A percentile compares a stretch with the other conserved stretches of the same genome.
phyloP scores from a whole-genome alignment of 2,329 filamentous ascomycete species.

The Cladosporium velox region DNA sequence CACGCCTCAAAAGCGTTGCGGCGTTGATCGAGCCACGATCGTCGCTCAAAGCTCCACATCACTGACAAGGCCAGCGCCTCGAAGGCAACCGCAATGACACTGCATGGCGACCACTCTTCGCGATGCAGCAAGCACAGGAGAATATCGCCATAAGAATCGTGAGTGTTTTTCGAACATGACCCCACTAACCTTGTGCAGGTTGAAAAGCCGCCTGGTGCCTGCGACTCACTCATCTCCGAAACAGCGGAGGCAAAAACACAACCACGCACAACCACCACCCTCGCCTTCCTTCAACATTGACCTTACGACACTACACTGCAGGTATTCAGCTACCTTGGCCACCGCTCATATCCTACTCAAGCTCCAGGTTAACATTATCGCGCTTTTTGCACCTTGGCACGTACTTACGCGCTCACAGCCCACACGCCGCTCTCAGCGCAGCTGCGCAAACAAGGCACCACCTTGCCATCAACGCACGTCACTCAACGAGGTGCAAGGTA shows the following conservation, averaged over 20 bases:
- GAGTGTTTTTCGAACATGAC: not conserved
- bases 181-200: not conserved
- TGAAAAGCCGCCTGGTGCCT: not conserved
- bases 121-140: not conserved
- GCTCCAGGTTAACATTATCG: not conserved
- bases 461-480: not conserved
- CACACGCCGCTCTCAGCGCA: not conserved
- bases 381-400: not conserved
- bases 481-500: not conserved
- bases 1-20: not conserved
- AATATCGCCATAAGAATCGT: not conserved
- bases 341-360: not conserved
- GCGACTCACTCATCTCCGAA: not conserved
- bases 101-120: not conserved
- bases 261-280: not conserved
- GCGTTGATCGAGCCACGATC: not conserved
- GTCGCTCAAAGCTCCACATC: not conserved
- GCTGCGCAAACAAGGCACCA: not conserved
- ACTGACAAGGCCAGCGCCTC: not conserved
- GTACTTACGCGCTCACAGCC: conserved; percentile 1
- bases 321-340: not conserved
- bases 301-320: not conserved
- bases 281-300: not conserved
- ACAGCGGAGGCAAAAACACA: not conserved
- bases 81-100: not conserved